Conservation (phyloP, 768 basidiomycete species). For the Amanita subjunquillea region DNA sequence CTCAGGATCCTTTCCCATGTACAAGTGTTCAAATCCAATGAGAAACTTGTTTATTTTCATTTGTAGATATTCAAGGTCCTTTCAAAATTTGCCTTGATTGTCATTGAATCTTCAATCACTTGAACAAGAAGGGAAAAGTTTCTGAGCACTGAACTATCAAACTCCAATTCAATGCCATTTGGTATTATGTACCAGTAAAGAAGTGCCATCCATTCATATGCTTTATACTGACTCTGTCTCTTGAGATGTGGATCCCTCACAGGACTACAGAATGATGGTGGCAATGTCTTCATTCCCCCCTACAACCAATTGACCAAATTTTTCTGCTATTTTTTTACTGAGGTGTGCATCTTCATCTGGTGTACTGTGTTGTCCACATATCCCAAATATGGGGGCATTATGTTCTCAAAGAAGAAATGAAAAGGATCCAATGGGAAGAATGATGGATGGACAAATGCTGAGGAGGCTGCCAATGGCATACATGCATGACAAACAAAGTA, state of each 20-base stretch:
- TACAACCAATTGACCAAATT: conserved; percentile 15
- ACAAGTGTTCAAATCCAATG: too few relatives aligned
- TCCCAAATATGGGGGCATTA: conserved; percentile 19
- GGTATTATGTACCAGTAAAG: conserved; percentile 25
- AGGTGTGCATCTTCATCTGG: conserved; percentile 13
- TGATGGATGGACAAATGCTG: conserved; percentile 20
- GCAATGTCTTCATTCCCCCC: conserved; percentile 17
- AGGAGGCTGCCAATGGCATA: conserved; percentile 18
- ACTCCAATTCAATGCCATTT: conserved; percentile 19
- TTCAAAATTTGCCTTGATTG: conserved; percentile 8
- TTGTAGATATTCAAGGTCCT: too few relatives aligned
- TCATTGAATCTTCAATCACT: conserved; percentile 21
- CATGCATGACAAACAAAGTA: too few relatives aligned
- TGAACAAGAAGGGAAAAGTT: conserved; percentile 19
- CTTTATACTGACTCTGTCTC: conserved; percentile 24
- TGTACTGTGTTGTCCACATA: conserved; percentile 15
- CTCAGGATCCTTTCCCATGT: conserved; percentile 11
- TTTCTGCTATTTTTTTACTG: conserved; percentile 6
- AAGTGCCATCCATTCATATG: conserved; percentile 25
- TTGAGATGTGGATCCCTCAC: conserved; percentile 19
- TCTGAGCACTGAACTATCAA: conserved; percentile 12
- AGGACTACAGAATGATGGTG: conserved; percentile 21
- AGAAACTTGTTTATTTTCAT: too few relatives aligned
- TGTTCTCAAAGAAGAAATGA: conserved; percentile 25
- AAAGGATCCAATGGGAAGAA: conserved; percentile 26